Evolutionary conservation across 1,284 basidiomycete genomes (phyloP), one percentile per base, ranked within the genome.

Genomic region (Leucocoprinus gongylophorus): DNA sequence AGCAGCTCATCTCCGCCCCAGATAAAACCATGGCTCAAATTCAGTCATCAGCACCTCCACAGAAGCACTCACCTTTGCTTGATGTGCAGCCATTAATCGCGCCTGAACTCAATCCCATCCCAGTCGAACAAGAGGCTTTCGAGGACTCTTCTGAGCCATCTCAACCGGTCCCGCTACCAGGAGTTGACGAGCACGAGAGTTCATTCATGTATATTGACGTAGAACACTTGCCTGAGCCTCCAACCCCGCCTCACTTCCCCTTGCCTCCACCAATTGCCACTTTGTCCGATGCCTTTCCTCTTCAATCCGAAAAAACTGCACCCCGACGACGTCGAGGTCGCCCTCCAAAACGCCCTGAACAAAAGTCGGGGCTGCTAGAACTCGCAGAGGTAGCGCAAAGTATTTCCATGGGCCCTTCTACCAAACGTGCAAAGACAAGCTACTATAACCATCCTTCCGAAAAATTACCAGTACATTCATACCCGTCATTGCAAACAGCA

Each of bases 351-450:
- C 38, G 13, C 37, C 21, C 28, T 15, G 43, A 47, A 23, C 45
- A 38, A 18, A 32, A 30, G 18, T 52, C 51, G 41, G 42, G 51
- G 20, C 32, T 52, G 18, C 28, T 47, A 17, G 39, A 52, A 43
- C 46, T 52, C 17, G 51, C 51, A 40, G 43, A 52, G 26, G 51
- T 39, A 12, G 51, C 43, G 10, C 51, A 52, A 15, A 39, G 45
- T n/a, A 30, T 52, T 6, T 42, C 51, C 17, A 29, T 28, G 18
- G 21, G 29, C 6, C 15, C 51, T 28, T 45, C 51, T 13, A 18
- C 41, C 9, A n/a, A 39, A 13, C 47, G 47, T 29, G 39, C 40
- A 12, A 46, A 43, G 21, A 52, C 42, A 20, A 46, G 18, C 7
- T 4, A 38, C n/a, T 38, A 51, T 29, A 7, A 15, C 10, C 9